phyloP scores from a whole-genome alignment of 495 filamentous ascomycete species.

The Penicillium samsonianum region DNA sequence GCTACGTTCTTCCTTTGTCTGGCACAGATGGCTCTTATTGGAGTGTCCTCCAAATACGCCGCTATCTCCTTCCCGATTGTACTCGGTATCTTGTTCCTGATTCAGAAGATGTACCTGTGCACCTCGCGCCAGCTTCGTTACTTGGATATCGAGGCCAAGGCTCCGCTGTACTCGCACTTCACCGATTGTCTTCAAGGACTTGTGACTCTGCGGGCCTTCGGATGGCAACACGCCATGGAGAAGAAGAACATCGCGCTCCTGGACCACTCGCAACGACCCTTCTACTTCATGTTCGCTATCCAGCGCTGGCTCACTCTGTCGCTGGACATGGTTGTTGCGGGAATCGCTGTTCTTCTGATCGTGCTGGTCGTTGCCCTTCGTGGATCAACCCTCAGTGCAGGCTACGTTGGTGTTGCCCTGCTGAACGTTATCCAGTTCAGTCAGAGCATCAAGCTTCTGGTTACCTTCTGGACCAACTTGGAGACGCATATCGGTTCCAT shows the following conservation, averaged over 20 bases:
- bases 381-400: constrained; percentile 43
- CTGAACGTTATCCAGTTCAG: constrained; percentile 59
- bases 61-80: constrained; percentile 54
- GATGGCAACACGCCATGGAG: constrained; percentile 51
- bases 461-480: constrained; percentile 59
- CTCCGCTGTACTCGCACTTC: constrained; percentile 61
- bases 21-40: constrained; percentile 54
- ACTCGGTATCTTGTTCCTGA: constrained; percentile 48
- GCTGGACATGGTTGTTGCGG: constrained; percentile 50
- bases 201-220: constrained; percentile 58
- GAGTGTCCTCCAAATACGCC: constrained; percentile 47
- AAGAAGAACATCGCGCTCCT: constrained; percentile 51
- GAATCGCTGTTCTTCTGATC: constrained; percentile 51
- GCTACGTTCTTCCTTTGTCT: constrained; percentile 49
- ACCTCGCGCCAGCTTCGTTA: constrained; percentile 66
- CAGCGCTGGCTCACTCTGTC: constrained; percentile 57
- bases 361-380: constrained; percentile 46
- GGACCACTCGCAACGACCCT: constrained; percentile 59
- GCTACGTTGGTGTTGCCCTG: constrained; percentile 58
- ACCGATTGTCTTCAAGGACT: constrained; percentile 54
- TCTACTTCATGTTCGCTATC: constrained; percentile 58
- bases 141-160: constrained; percentile 62
- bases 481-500: constrained; percentile 61
- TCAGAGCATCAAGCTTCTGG: constrained; percentile 50
- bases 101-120: constrained; percentile 63